Percentiles rank a stretch among this genome's conserved stretches.
Conservation (phyloP, 805 yeast genomes). For the Starmerella apis region DNA sequence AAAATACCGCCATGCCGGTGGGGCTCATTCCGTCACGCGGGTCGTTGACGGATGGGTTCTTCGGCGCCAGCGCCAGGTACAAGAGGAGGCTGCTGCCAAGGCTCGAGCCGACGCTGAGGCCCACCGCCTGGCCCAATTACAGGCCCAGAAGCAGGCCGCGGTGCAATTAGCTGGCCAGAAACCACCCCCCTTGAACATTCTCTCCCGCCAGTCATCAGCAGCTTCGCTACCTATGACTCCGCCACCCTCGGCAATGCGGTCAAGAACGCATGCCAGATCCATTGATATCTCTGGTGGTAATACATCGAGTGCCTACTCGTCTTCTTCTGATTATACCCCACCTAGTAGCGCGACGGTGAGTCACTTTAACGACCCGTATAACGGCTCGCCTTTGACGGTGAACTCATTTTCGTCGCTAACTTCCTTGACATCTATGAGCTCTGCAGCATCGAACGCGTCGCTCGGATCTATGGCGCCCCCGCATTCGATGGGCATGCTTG, state of each 20-base stretch:
- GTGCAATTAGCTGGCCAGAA: constrained; percentile 21
- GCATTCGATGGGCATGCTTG: constrained; percentile 11
- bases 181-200: constrained; percentile 10
- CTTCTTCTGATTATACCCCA: constrained; percentile 19
- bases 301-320: not conserved
- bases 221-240: constrained; percentile 29
- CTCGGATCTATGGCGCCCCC: constrained; percentile 11
- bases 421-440: constrained; percentile 19
- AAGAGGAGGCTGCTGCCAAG: constrained; percentile 22
- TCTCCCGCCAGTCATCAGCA: constrained; percentile 16
- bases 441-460: constrained; percentile 18
- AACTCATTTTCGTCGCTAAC: constrained; percentile 17
- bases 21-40: constrained; percentile 29
- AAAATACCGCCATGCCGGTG: constrained; percentile 31
- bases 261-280: constrained; percentile 20
- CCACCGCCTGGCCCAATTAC: constrained; percentile 9
- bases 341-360: constrained; percentile 13
- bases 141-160: not conserved
- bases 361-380: constrained; percentile 10
- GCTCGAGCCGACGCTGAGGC: constrained; percentile 19
- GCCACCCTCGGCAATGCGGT: constrained; percentile 31
- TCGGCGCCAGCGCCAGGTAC: constrained; percentile 29
- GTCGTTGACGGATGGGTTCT: constrained; percentile 29
- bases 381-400: constrained; percentile 20
- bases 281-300: not conserved